A percentile compares a stretch with the other conserved stretches of the same genome.
Conservation (phyloP, 2,329 filamentous ascomycete genomes). For the Bisporella sp. region DNA sequence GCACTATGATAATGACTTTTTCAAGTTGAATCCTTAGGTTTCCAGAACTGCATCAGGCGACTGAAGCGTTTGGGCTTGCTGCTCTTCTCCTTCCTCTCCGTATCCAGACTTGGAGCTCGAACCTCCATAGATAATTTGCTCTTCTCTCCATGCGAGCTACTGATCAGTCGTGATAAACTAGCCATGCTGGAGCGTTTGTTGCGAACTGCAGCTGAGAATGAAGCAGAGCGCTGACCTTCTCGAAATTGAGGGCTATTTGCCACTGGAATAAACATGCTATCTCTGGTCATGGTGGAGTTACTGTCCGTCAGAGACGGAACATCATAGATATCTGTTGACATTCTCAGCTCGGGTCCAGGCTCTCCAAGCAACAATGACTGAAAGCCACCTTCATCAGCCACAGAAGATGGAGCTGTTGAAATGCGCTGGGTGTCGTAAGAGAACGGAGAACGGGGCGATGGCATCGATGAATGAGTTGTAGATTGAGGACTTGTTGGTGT, state of each 20-base stretch:
- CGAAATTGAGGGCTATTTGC: constrained; percentile 38
- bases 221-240: constrained; percentile 53
- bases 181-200: constrained; percentile 70
- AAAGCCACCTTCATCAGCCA: constrained; percentile 64
- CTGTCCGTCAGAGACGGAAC: constrained; percentile 71
- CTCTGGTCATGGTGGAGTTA: constrained; percentile 67
- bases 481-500: constrained; percentile 58
- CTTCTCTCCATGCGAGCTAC: constrained; percentile 65
- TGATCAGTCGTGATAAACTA: constrained; percentile 70
- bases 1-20: not conserved
- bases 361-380: constrained; percentile 68
- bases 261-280: constrained; percentile 45
- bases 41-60: constrained; percentile 76
- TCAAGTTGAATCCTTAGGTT: constrained; percentile 29
- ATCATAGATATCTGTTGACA: constrained; percentile 59
- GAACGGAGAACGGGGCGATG: constrained; percentile 63
- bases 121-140: constrained; percentile 70
- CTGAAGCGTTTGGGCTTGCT: constrained; percentile 66
- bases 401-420: constrained; percentile 68
- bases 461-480: constrained; percentile 45
- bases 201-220: constrained; percentile 55
- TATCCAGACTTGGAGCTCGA: constrained; percentile 36
- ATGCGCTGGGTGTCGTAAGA: constrained; percentile 66
- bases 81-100: constrained; percentile 47
- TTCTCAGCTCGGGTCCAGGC: constrained; percentile 62